Conservation (phyloP, 257 asterid species). For the Lithospermum erythrorhizon region DNA sequence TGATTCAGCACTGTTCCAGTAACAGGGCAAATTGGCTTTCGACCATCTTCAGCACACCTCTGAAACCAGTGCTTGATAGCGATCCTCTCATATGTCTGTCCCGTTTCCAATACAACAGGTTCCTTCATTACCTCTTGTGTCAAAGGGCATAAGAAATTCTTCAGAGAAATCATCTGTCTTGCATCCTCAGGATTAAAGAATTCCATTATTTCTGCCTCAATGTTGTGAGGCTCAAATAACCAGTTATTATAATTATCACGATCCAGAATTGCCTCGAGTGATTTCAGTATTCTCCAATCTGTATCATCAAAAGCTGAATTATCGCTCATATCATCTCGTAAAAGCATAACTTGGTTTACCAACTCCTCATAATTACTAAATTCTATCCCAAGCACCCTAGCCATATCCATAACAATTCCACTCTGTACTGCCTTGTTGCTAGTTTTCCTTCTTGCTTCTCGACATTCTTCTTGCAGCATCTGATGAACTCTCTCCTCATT, state of each 20-base stretch:
- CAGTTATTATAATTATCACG: constrained; percentile 4
- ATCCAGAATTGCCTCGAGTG: constrained; percentile 15
- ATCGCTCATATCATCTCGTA: constrained; percentile 12
- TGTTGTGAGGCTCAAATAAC: constrained; percentile 10
- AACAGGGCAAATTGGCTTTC: constrained; percentile 23
- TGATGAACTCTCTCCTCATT: constrained; percentile 16
- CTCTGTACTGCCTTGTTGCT: constrained; percentile 20
- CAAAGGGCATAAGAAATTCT: constrained; percentile 20
- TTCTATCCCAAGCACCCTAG: constrained; percentile 20
- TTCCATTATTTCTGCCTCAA: constrained; percentile 14
- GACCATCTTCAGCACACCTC: constrained; percentile 17
- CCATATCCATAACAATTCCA: constrained; percentile 22
- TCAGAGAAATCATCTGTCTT: constrained; percentile 17
- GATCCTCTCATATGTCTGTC: constrained; percentile 19
- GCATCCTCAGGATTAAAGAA: constrained; percentile 18
- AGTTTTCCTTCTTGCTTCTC: constrained; percentile 13
- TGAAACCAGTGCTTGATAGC: constrained; percentile 24
- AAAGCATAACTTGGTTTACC: constrained; percentile 11
- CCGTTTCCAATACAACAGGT: constrained; percentile 23
- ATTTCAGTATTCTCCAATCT: constrained; percentile 14
- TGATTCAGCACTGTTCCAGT: constrained; percentile 20
- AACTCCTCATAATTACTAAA: constrained; percentile 13
- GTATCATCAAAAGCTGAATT: constrained; percentile 3
- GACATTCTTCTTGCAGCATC: constrained; percentile 16
- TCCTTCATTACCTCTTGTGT: constrained; percentile 26